Conservation (phyloP, 2,329 filamentous ascomycete genomes). For the Pseudocercospora eumusae region DNA sequence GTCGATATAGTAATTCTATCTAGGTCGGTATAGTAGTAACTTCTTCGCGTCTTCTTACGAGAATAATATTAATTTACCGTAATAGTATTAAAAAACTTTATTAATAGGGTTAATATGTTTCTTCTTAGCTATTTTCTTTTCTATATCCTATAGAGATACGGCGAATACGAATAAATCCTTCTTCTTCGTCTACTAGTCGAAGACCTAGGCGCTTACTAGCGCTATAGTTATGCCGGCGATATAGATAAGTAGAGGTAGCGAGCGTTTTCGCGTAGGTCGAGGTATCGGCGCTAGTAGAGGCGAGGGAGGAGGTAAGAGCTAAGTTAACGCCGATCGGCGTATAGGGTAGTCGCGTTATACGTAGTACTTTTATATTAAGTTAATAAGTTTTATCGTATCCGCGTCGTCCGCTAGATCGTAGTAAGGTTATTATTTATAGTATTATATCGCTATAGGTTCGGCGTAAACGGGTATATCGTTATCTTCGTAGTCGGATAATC, state of each 20-base stretch:
- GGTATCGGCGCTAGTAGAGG: too few species aligned
- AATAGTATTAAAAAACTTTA: not conserved
- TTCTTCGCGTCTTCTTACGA: not conserved
- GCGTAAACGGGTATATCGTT: too few species aligned
- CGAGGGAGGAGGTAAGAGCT: not conserved
- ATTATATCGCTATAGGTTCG: not conserved
- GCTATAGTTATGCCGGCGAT: too few species aligned
- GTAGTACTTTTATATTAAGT: too few species aligned
- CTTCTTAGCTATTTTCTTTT: not conserved
- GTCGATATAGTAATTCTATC: not conserved
- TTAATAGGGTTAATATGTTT: not conserved
- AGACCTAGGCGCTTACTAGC: too few species aligned
- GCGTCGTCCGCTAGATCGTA: too few species aligned
- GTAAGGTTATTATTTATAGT: not conserved
- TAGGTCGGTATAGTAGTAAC: not conserved
- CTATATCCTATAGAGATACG: not conserved
- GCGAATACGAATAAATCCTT: not conserved
- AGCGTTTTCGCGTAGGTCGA: not conserved
- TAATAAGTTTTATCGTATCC: too few species aligned
- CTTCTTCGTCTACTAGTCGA: not conserved
- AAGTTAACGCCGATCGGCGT: too few species aligned
- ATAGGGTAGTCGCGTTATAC: too few species aligned
- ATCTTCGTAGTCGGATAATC: not conserved
- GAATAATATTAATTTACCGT: not conserved
- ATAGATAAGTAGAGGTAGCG: not conserved